These are phyloP conservation scores for Silybum marianum DNA, from an alignment of 129 eudicot genomes.

Conservation along the genomic window DNA sequence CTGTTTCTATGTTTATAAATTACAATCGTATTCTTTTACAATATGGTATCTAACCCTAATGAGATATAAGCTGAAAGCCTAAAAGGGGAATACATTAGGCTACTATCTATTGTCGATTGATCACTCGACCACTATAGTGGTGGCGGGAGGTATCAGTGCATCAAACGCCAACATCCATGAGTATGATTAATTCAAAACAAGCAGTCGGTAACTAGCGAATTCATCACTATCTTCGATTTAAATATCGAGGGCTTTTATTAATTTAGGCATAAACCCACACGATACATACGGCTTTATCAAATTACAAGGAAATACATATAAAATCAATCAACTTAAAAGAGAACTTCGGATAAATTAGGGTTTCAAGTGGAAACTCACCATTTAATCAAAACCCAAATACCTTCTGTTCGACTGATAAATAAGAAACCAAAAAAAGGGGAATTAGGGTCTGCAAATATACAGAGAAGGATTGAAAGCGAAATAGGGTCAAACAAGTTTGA, in stretches of 20 bases:
- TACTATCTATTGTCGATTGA: background rate
- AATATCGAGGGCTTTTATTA: background rate
- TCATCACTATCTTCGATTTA: background rate
- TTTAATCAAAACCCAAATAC: background rate
- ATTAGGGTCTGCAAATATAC: constrained; percentile 15
- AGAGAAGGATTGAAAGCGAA: background rate
- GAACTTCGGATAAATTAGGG: background rate
- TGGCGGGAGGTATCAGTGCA: background rate
- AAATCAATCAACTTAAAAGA: background rate
- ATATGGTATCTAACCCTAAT: background rate
- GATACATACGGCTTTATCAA: background rate
- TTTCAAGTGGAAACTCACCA: constrained; percentile 18
- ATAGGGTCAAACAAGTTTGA: background rate
- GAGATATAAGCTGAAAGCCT: background rate
- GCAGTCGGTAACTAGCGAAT: constrained; percentile 4
- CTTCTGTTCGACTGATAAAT: constrained; percentile 7
- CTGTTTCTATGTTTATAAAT: background rate
- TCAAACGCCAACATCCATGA: background rate
- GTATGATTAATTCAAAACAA: constrained; percentile 11
- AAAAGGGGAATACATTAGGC: background rate
- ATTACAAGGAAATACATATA: background rate
- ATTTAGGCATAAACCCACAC: constrained; percentile 13
- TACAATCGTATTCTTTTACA: background rate
- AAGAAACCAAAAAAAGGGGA: constrained; percentile 1
- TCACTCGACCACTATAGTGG: background rate